Base-by-base conservation (phyloP, 2,329 filamentous ascomycete genomes). In the Gyromitra esculenta region DNA sequence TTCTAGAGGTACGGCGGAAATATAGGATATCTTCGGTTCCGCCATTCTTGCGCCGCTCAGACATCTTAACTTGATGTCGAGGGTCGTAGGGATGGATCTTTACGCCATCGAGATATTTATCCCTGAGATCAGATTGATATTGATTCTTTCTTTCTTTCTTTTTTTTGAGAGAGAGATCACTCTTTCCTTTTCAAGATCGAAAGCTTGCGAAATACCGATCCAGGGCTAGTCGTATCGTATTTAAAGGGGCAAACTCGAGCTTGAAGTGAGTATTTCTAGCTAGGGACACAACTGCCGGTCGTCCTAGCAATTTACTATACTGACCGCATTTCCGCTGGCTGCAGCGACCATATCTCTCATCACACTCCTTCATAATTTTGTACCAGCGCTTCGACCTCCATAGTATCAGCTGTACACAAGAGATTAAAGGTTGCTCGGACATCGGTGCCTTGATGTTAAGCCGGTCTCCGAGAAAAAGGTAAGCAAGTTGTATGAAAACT, bases 201-300 rank as follows among this genome's bases (percentile, higher is more conserved):
- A 68, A 54, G 13, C 50, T 50, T 48, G 67, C 15, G 48, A 57
- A 57, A 48, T 57, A 54, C 39, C 31, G 57, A 54, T 62, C n/a
- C 11, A 57, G 43, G 37, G 15, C 50, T 60, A 31, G 64, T 67
- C 43, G 13, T 41, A 60, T 13, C 43, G 13, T 41, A 56, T 50
- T 39, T 39, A 63, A 57, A 74, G 25, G 45, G 64, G 72, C 37
- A 39, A 64, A 45, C 13, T 54, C 37, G 15, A 60, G 7, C 37
- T 60, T 60, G 57, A 43, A 41, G 25, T 21, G n/a, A 21, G 41
- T 7, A 62, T 39, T 45, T 59, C 57, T 57, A 41, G 31, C 64
- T n/a, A 68, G 31, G 57, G 45, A 18, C 18, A 59, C 54, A 74
- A 74, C 64, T 75, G 65, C 64, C 72, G 57, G 62, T 56, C 54